Base-by-base conservation (phyloP, 164 flowering plant genomes). In the Echeveria elegans region DNA sequence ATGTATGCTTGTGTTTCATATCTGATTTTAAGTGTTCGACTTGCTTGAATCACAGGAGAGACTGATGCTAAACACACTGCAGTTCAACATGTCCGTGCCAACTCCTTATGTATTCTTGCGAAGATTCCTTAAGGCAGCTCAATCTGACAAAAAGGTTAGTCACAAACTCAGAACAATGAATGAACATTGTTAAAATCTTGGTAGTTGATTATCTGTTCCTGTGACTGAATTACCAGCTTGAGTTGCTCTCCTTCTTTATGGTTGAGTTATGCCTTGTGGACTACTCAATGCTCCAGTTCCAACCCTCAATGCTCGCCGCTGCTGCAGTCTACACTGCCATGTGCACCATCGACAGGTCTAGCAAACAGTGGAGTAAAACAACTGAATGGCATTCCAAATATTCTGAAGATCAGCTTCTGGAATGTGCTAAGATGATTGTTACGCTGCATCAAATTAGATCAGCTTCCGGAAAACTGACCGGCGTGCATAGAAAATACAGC, bases 121-220 rank as follows among this genome's bases (percentile, higher is more conserved):
- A 69, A 75, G 90, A 75, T 86, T 79, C 64, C 85, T 86, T 47
- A 86, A 86, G 78, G 90, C 90, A 68, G 87, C 90, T 67, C 85
- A 86, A 72, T 76, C 81, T 19, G 86, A 86, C 72, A 76, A 73
- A 64, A 82, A 80, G 76, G 88, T 84, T 6, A 32, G 72, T 48
- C 60, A 1, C n/a, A n/a, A 6, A 47, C 11, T 36, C 28, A 48
- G 5, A 19, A 45, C 50, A 4, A 1, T 0, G 3, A 7, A 11
- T 7, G 26, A 5, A 28, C 28, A 43, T 28, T 7, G n/a, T 65
- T 30, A 18, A 65, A 12, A 23, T 2, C 14, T 16, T 7, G 36
- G 9, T 19, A n/a, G 10, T 21, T 8, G 11, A 48, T 24, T 23
- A 26, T 14, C 11, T 24, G 37, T 28, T 5, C 52, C 14, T 28